Conservation (phyloP, 179 eudicot genomes). For the Sideroxylon spinosum region DNA sequence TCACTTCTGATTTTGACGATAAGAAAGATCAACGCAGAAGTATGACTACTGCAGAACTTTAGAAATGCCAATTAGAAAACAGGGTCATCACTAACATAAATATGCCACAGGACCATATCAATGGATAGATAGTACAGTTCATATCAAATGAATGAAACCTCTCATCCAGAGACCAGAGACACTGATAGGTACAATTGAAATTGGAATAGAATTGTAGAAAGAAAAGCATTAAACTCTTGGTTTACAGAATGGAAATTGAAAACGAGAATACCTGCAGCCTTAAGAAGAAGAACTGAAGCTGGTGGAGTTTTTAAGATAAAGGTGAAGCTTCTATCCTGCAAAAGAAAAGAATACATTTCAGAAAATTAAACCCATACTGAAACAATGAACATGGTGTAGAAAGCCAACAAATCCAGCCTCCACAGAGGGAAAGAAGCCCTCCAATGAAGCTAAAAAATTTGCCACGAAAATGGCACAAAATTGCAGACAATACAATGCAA, state of each 20-base stretch:
- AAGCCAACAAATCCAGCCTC: background rate
- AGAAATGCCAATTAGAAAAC: background rate
- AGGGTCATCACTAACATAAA: background rate
- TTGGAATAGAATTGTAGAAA: background rate
- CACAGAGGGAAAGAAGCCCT: background rate
- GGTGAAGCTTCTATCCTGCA: constrained; percentile 88
- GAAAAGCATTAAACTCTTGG: constrained; percentile 3
- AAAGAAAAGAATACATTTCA: background rate
- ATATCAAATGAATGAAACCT: constrained; percentile 1
- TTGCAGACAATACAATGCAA: background rate
- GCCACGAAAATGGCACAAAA: background rate
- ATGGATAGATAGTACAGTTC: background rate
- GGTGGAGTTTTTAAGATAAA: constrained; percentile 96
- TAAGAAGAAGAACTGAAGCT: constrained; percentile 87
- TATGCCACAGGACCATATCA: background rate
- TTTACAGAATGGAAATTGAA: background rate
- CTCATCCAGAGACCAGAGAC: background rate
- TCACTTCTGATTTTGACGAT: background rate
- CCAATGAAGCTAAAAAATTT: background rate
- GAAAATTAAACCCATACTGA: background rate
- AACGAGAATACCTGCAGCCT: constrained; percentile 70
- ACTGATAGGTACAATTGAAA: background rate
- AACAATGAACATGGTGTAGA: too few species aligned
- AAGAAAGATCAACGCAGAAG: background rate
- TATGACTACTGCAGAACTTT: background rate